Evolutionary conservation across 2,329 filamentous ascomycete species (phyloP), one percentile per base, ranked within the genome.

Genomic region (Chrysosphaeria jannelii): DNA sequence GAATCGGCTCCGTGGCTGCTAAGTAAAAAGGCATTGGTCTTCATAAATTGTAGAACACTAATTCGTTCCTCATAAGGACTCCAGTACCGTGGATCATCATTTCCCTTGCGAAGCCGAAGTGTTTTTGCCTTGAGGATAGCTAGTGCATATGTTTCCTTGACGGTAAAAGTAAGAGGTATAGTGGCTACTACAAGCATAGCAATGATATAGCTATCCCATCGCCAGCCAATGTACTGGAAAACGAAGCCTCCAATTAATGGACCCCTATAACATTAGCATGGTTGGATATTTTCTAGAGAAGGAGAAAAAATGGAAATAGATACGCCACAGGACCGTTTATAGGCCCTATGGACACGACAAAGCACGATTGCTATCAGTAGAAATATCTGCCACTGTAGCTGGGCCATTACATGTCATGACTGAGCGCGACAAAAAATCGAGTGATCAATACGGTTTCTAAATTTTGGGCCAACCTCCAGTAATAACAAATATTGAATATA

Each of bases 71-170:
- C 78, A 37, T 85, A 89, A 19, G 69, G 61, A 34, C 57, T 69
- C 67, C 71, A 85, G 50, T 64, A 78, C 21, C 70, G 49, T 5
- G 59, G 50, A 30, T 85, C 71, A 19, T 57, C 62, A 0, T 57
- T 70, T 28, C 74, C 60, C 36, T 66, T 65, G 19, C 72, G 57
- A 31, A 59, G 40, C 17, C 51, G 51, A 0, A 53, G 57, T 0
- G 64, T 71, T 35, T 68, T 70, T 21, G 51, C 49, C 34, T 68
- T 58, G 14, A 91, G 57, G 23, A 90, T 63, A 0, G 62, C 70
- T 0, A 78, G 75, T 0, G 75, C 66, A 39, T 85, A 89, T 0
- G 78, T 90, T 43, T 89, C 78, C 2, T 75, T 74, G 0, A 89
- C 67, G n/a, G 74, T 85, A 43, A 88, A 79, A 14, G 66, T 68